Conservation (phyloP, 2,329 filamentous ascomycete species). For the Rhynchosporium graminicola region DNA sequence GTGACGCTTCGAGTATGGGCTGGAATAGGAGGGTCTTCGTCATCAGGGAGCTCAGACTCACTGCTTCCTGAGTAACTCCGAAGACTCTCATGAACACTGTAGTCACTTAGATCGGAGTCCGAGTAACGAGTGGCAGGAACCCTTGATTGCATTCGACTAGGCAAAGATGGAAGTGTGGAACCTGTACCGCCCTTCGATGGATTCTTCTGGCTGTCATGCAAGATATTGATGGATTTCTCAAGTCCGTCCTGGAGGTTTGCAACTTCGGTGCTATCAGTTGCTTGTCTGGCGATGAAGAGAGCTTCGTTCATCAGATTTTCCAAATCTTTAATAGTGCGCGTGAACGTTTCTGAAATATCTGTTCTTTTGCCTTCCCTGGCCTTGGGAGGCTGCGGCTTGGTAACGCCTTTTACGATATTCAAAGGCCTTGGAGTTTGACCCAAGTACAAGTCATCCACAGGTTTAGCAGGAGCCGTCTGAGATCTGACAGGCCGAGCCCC, state of each 20-base stretch:
- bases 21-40: conserved; percentile 10
- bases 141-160: not conserved
- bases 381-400: conserved; percentile 8
- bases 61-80: conserved; percentile 31
- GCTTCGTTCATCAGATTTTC: conserved; percentile 43
- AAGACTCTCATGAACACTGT: conserved; percentile 38
- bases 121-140: conserved; percentile 14
- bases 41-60: conserved; percentile 25
- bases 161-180: not conserved
- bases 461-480: conserved; percentile 20
- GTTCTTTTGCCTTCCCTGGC: conserved; percentile 18
- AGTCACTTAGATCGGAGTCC: conserved; percentile 26
- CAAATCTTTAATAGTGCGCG: conserved; percentile 42
- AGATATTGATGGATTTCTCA: conserved; percentile 24
- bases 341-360: conserved; percentile 37
- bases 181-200: conserved; percentile 4
- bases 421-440: conserved; percentile 18
- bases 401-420: conserved; percentile 11
- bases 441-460: conserved; percentile 26
- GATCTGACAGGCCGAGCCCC: conserved; percentile 21
- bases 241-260: conserved; percentile 29
- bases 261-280: conserved; percentile 35
- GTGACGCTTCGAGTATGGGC: conserved; percentile 6
- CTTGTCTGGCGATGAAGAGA: conserved; percentile 41
- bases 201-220: conserved; percentile 29